phyloP scores from a whole-genome alignment of 1,139 yeast genomes.

The Debaryomycetaceae sp. region DNA sequence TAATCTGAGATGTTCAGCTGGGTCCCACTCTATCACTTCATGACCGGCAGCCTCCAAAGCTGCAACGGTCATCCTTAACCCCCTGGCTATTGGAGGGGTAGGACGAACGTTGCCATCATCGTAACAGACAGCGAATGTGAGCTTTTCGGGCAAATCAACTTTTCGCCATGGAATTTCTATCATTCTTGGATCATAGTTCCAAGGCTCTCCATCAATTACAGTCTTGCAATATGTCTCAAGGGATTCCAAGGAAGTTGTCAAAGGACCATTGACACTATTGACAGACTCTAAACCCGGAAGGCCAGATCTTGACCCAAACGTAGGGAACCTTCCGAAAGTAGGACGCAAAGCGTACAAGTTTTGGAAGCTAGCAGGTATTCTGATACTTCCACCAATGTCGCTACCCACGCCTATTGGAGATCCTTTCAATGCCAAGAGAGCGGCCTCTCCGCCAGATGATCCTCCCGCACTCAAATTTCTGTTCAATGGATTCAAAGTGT shows the following conservation, averaged over 20 bases:
- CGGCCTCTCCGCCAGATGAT: slow-evolving; percentile 37
- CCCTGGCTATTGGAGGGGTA: slow-evolving; percentile 36
- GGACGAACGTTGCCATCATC: slow-evolving; percentile 34
- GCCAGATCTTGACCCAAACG: slow-evolving; percentile 49
- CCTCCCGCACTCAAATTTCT: slow-evolving; percentile 33
- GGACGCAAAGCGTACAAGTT: slow-evolving; percentile 48
- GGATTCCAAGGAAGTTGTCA: slow-evolving; percentile 22
- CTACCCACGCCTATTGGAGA: slow-evolving; percentile 53
- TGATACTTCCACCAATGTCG: slow-evolving; percentile 58
- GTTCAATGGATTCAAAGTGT: slow-evolving; percentile 30
- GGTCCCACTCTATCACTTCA: slow-evolving; percentile 56
- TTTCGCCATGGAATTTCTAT: slow-evolving; percentile 30
- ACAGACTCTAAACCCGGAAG: slow-evolving; percentile 50
- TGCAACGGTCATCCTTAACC: slow-evolving; percentile 18
- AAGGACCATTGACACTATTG: slow-evolving; percentile 34
- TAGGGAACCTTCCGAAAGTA: slow-evolving; percentile 50
- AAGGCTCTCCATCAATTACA: slow-evolving; percentile 26
- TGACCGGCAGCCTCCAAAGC: slow-evolving; percentile 47
- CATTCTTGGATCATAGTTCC: slow-evolving; percentile 29
- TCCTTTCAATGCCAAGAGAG: slow-evolving; percentile 33
- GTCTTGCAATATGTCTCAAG: slow-evolving; percentile 26
- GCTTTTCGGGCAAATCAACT: slow-evolving; percentile 18
- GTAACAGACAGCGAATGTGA: slow-evolving; percentile 28
- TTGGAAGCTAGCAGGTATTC: slow-evolving; percentile 43
- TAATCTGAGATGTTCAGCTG: slow-evolving; percentile 21